phyloP scores from a whole-genome alignment of 108 stramenopile genomes.

The Skeletonema potamos region DNA sequence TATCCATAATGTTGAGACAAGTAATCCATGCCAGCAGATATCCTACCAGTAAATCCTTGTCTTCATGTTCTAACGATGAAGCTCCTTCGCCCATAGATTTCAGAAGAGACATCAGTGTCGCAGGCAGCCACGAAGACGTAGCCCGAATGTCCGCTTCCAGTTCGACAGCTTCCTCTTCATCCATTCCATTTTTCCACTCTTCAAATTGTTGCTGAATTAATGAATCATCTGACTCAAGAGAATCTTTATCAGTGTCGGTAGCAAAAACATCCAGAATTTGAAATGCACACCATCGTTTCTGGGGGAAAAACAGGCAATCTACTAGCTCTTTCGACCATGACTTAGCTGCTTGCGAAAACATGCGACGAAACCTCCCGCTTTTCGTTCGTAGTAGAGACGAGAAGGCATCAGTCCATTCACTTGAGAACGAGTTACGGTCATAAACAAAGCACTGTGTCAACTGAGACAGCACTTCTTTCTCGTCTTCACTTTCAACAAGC shows the following conservation, averaged over 20 bases:
- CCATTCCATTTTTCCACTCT: constrained; percentile 53
- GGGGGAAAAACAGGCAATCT: constrained; percentile 40
- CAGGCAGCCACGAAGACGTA: constrained; percentile 63
- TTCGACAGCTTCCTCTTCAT: constrained; percentile 67
- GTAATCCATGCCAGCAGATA: constrained; percentile 66
- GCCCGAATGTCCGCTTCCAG: constrained; percentile 65
- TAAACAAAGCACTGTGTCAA: constrained; percentile 31
- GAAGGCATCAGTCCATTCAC: constrained; percentile 25
- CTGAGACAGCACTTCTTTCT: constrained; percentile 16
- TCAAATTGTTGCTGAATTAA: constrained; percentile 36
- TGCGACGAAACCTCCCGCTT: neutral
- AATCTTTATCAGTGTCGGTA: constrained; percentile 5
- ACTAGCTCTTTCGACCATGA: constrained; percentile 29
- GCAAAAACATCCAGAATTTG: constrained; percentile 52
- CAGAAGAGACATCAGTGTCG: constrained; percentile 50
- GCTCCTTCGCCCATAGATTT: constrained; percentile 46
- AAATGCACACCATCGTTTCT: constrained; percentile 58
- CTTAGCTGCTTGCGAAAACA: constrained; percentile 22
- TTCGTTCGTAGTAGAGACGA: constrained; percentile 14
- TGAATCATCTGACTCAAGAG: constrained; percentile 33
- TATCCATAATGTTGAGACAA: constrained; percentile 55
- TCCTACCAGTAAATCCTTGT: constrained; percentile 41
- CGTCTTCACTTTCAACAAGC: constrained; percentile 11
- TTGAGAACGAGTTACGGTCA: neutral
- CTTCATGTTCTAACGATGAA: constrained; percentile 11